Base-by-base conservation (phyloP, 306 rosid genomes). In the Bauhinia variegata region DNA sequence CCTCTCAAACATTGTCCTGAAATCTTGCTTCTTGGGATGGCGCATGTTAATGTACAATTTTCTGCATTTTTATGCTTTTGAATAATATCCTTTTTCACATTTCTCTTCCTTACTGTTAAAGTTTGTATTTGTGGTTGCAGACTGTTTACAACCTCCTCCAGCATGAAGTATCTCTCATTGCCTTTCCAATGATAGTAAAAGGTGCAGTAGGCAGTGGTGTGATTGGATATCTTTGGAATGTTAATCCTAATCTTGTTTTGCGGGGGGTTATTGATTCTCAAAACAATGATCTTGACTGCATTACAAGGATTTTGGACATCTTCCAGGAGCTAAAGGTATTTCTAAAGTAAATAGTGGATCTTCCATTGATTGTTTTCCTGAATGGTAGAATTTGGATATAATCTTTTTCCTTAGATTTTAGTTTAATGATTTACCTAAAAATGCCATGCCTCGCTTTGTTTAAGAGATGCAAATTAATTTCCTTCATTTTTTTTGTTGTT, bases 1-100 rank as follows among this genome's bases (percentile, higher is more conserved):
- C 97, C 99, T 67, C 91, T 95, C 38, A 85, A 86, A 74, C 82
- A 88, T 77, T 91, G 97, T 73, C 89, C 99, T 39, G 99, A 91
- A 81, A 70, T 91, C 65, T 83, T 95, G 77, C 96, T 95, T 71
- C 97, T 90, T 63, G 99, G 99, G 74, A 71, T 95, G 84, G 82
- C 99, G 58, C 85, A 86, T 15, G 70, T 81, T 60, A 91, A 82
- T 68, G 99, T 95, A 95, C 52, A 50, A 60, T 36, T 70, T 31
- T 52, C 32, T 57, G 46, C 30, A 23, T 62, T 52, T n/a, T 17
- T 17, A 7, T 4, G 6, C 3, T 16, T 48, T 59, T 32, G 33
- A 48, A 54, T 36, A 9, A 44, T 44, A 32, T 47, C 36, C 48
- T 42, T 5, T 71, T 55, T 34, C n/a, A 7, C 39, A 13, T 38